Base-by-base conservation (phyloP, 2,329 filamentous ascomycete species). In the Ascochyta rabiei region DNA sequence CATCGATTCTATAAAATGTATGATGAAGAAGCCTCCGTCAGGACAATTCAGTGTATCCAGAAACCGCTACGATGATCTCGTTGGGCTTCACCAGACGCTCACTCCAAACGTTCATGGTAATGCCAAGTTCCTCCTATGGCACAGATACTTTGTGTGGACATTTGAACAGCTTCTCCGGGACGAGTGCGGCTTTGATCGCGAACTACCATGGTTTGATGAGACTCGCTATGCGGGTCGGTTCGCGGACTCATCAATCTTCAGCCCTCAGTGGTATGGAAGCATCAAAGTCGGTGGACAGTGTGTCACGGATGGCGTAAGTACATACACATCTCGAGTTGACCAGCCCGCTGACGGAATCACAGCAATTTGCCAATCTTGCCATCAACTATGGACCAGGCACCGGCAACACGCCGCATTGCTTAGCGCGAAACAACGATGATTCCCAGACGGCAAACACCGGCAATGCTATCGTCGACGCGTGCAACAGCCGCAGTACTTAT, bases 161-260 rank as follows among this genome's bases (percentile, higher is more conserved):
- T 79, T 77, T 56, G 78, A 80, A 62, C 61, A 74, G n/a, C 64
- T 76, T 4, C 66, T 80, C 8, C 75, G 69, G 34, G 55, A 68
- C 16, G 76, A 79, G 53, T 80, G 78, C 52, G 75, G 76, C 39
- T 79, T 76, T 60, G 67, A 53, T 16, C 71, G 70, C 38, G 53
- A 64, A 37, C 59, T 77, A 43, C 77, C 76, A 1, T 75, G 72
- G 71, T 75, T 69, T 55, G 71, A 75, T 67, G 58, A 75, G 63
- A 66, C 66, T n/a, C 62, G 59, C 34, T 73, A 69, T 51, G 59
- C 72, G 10, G 69, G 71, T 8, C 57, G 57, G n/a, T 74, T 69
- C 41, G 35, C 60, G 1, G 51, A 63, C 15, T 69, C 64, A 0
- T 69, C 66, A 40, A 63, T 74, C 55, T 74, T 74, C 61, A 67